A percentile compares a stretch with the other conserved stretches of the same genome.
These are phyloP conservation scores for Xylariaceae sp. DNA, from an alignment of 2,329 filamentous ascomycete species.

Conservation along the genomic window DNA sequence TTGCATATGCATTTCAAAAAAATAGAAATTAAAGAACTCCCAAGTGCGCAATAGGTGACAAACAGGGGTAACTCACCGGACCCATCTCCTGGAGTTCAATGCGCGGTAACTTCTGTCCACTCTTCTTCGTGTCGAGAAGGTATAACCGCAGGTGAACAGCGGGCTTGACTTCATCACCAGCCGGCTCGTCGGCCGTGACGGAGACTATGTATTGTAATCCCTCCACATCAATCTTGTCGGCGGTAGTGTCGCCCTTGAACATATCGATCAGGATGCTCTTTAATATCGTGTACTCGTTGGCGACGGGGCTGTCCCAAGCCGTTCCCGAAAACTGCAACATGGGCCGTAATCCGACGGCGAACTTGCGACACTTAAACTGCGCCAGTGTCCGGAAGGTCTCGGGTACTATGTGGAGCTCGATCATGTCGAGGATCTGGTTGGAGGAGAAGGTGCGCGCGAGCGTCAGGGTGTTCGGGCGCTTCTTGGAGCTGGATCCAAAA, in stretches of 20 bases:
- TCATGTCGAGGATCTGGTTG: constrained; percentile 88
- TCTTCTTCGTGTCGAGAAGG: constrained; percentile 78
- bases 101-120: constrained; percentile 78
- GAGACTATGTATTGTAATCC: constrained; percentile 87
- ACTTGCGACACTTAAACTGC: constrained; percentile 72
- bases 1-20: not conserved
- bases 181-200: constrained; percentile 66
- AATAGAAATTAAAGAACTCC: not conserved
- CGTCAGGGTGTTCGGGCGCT: constrained; percentile 85
- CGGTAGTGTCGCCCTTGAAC: constrained; percentile 73
- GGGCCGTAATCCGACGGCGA: constrained; percentile 77
- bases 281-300: constrained; percentile 74
- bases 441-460: constrained; percentile 70
- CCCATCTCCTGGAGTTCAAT: constrained; percentile 96
- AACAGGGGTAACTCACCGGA: constrained; percentile 59
- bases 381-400: constrained; percentile 63
- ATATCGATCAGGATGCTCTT: constrained; percentile 87
- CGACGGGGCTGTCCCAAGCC: constrained; percentile 75
- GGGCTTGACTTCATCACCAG: constrained; percentile 46
- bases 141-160: constrained; percentile 70
- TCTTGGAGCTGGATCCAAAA: constrained; percentile 84
- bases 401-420: constrained; percentile 79
- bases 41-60: too few species aligned
- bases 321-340: constrained; percentile 88
- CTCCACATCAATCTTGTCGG: constrained; percentile 85